phyloP scores from a whole-genome alignment of 1,284 basidiomycete species.

The Tilletia walkeri region DNA sequence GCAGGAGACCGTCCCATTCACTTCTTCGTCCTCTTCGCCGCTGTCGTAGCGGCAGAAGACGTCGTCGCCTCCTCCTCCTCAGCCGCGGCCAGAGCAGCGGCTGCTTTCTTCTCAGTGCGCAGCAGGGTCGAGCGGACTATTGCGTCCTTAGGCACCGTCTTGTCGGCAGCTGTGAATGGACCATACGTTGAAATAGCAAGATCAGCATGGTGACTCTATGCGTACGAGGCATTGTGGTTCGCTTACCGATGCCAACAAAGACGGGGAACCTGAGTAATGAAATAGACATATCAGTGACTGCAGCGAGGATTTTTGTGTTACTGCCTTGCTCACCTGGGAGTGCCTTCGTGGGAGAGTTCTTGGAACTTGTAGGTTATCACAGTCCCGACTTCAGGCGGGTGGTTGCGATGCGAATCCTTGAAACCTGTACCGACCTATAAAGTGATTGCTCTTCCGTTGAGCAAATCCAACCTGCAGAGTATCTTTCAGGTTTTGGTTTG shows the following conservation, averaged over 20 bases:
- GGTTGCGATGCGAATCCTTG: conserved; percentile 35
- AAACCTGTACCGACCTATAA: conserved; percentile 40
- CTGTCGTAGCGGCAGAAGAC: neutral
- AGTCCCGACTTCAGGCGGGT: conserved; percentile 60
- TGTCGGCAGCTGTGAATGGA: conserved; percentile 27
- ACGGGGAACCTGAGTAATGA: conserved; percentile 60
- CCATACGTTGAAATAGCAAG: neutral
- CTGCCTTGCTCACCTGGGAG: conserved; percentile 50
- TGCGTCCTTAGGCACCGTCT: conserved; percentile 37
- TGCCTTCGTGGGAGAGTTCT: conserved; percentile 63
- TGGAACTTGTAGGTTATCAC: conserved; percentile 69
- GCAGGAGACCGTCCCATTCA: too few species aligned
- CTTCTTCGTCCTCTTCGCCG: too few species aligned
- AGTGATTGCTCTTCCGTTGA: neutral
- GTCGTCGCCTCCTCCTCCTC: neutral
- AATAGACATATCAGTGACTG: neutral
- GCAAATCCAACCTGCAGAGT: neutral
- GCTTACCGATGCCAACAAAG: conserved; percentile 61
- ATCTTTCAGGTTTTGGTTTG: too few species aligned
- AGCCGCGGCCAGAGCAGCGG: neutral
- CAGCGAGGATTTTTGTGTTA: too few species aligned
- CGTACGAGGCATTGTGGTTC: too few species aligned
- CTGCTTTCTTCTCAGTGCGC: neutral
- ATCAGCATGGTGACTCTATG: neutral
- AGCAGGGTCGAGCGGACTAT: conserved; percentile 26